Percentiles rank a stretch among this genome's conserved stretches.
Conservation (phyloP, 257 asterid genomes). For the Lithospermum erythrorhizon region DNA sequence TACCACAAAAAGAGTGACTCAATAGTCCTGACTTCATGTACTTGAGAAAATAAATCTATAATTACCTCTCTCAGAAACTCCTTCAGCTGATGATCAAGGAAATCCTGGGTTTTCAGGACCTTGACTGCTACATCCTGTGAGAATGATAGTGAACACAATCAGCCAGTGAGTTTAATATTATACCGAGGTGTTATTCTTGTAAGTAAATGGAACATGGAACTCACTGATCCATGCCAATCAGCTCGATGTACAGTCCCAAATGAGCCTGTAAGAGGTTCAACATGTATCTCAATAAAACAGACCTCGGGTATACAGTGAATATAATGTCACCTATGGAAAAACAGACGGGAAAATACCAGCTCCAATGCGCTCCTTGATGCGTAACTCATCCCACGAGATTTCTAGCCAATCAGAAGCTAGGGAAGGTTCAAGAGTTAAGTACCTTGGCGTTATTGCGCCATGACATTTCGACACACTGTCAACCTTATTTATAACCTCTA, state of each 20-base stretch:
- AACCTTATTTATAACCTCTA: slow-evolving; percentile 29
- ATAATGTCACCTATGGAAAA: neutral
- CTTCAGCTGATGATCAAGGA: slow-evolving; percentile 81
- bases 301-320: neutral
- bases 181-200: neutral
- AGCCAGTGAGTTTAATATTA: neutral
- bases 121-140: slow-evolving; percentile 96
- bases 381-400: slow-evolving; percentile 92
- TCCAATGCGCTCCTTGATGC: slow-evolving; percentile 85
- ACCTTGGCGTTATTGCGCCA: slow-evolving; percentile 47
- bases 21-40: no score
- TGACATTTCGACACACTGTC: slow-evolving; percentile 25
- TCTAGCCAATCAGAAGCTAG: slow-evolving; percentile 99
- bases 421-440: slow-evolving; percentile 71
- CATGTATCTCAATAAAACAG: neutral
- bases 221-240: slow-evolving; percentile 98
- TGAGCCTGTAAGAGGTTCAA: slow-evolving; percentile 46
- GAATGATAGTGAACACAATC: neutral
- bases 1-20: no score
- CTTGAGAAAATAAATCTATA: no score
- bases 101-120: slow-evolving; percentile 73
- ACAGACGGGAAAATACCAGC: slow-evolving; percentile 47
- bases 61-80: slow-evolving; percentile 83
- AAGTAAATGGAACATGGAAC: slow-evolving; percentile 20
- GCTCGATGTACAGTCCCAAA: slow-evolving; percentile 99